Evolutionary conservation across 805 yeast genomes (phyloP), one percentile per base, ranked within the genome.

Genomic region (Tetrapisispora nanseiensis): DNA sequence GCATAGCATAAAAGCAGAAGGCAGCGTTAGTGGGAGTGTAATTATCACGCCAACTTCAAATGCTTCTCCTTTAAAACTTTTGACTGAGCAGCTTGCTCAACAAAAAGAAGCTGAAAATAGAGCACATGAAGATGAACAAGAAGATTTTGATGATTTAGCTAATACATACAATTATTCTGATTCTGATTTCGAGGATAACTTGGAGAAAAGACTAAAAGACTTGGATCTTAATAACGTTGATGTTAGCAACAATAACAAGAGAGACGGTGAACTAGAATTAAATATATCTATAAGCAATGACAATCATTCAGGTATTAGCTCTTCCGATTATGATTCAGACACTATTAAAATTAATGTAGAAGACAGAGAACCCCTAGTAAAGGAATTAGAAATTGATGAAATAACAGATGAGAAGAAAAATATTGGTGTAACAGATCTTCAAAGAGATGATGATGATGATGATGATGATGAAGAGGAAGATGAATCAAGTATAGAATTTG

Each of bases 181-280:
- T 44, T 59, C 63, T 7, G 66, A 61, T 40, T 61, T 61, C 43
- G 66, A 61, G 46, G 66, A 61, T 23, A 55, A 59, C 37, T 42
- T 61, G 30, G 64, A 60, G 33, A 51, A 54, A 41, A 37, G 66
- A 31, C 44, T 61, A 41, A 44, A 52, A 39, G 52, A 51, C 32
- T 43, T 57, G 43, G 44, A 47, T 18, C 47, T 37, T 13, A 46
- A 19, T 31, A 22, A 28, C 10, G 12, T 9, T 7, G 33, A 37
- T 27, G 13, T 20, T n/a, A 23, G 5, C 9, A 21, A 24, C 20
- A 21, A 21, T n/a, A 28, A 19, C 28, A 27, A 27, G 8, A 32
- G 27, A 11, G 40, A 39, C 2, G 21, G 7, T 33, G 20, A 36
- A 12, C 26, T 22, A 10, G 39, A 29, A 11, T 13, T 24, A 5